These are phyloP conservation scores for Solanum ahanhuiri DNA, from an alignment of 257 asterid genomes.

Conservation along the genomic window DNA sequence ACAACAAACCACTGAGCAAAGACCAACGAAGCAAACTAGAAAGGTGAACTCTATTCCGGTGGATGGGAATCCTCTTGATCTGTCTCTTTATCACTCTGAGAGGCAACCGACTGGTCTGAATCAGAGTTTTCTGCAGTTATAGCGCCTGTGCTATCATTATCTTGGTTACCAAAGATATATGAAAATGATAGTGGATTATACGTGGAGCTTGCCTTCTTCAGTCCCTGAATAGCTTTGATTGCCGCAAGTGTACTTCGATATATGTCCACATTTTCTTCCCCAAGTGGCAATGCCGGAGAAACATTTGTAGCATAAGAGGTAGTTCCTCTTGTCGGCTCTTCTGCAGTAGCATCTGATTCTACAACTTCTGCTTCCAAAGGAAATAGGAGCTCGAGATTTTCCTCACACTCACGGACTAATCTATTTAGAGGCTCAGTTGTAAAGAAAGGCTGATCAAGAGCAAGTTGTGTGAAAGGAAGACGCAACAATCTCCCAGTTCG, in stretches of 20 bases:
- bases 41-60: conserved; percentile 12
- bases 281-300: conserved; percentile 21
- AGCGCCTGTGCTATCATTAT: conserved; percentile 31
- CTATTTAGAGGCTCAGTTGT: conserved; percentile 63
- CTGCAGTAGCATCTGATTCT: conserved; percentile 31
- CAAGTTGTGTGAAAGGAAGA: conserved; percentile 63
- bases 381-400: conserved; percentile 58
- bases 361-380: conserved; percentile 71
- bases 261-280: conserved; percentile 51
- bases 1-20: not conserved
- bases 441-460: conserved; percentile 84
- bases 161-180: conserved; percentile 40
- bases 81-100: conserved; percentile 29
- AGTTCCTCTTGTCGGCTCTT: conserved; percentile 4
- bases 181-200: conserved; percentile 66
- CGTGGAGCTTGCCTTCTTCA: conserved; percentile 62
- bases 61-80: conserved; percentile 17
- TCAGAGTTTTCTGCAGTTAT: conserved; percentile 56
- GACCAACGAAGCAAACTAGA: not conserved
- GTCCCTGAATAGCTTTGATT: conserved; percentile 55
- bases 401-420: conserved; percentile 76
- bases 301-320: conserved; percentile 12
- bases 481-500: conserved; percentile 69
- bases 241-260: conserved; percentile 67
- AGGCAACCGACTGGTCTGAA: conserved; percentile 19